Percentiles rank a stretch among this genome's conserved stretches.
phyloP scores from a whole-genome alignment of 108 stramenopile genomes.

The Nitzschia putrida region DNA sequence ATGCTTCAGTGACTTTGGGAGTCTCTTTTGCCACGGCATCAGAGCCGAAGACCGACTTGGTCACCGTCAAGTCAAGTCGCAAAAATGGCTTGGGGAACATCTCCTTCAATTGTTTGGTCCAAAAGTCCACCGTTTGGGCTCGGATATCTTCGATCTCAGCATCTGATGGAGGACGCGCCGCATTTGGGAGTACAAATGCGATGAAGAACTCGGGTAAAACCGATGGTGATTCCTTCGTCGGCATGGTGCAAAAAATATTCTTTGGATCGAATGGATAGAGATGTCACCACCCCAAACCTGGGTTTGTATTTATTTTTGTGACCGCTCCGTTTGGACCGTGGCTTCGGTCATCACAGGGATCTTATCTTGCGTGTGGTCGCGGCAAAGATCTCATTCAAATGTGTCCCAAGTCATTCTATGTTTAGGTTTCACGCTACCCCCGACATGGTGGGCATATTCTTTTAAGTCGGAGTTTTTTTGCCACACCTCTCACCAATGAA shows the following conservation, averaged over 20 bases:
- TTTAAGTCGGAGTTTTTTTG: too few relatives aligned
- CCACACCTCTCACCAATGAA: too few relatives aligned
- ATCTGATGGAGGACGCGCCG: conserved; percentile 1
- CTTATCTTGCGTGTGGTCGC: too few relatives aligned
- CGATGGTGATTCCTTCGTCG: conserved; percentile 10
- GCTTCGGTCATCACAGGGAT: too few relatives aligned
- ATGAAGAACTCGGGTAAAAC: conserved; percentile 26
- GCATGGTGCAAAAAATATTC: not conserved
- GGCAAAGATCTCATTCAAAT: too few relatives aligned
- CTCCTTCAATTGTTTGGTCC: conserved; percentile 8
- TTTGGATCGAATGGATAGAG: not conserved
- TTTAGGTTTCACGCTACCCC: too few relatives aligned
- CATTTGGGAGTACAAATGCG: conserved; percentile 20
- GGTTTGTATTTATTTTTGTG: too few relatives aligned
- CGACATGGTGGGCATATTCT: too few relatives aligned
- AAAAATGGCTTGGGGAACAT: conserved; percentile 11
- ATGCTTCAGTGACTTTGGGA: conserved; percentile 8
- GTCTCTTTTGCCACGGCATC: conserved; percentile 5
- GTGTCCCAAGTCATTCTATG: too few relatives aligned
- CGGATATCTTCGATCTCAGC: conserved; percentile 20
- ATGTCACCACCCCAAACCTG: not conserved
- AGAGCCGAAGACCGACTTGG: conserved; percentile 2
- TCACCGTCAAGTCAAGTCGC: conserved; percentile 5
- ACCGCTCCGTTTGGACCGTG: too few relatives aligned
- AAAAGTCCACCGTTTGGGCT: conserved; percentile 8